phyloP scores from a whole-genome alignment of 164 flowering plant species.

The Vitis cinerea region DNA sequence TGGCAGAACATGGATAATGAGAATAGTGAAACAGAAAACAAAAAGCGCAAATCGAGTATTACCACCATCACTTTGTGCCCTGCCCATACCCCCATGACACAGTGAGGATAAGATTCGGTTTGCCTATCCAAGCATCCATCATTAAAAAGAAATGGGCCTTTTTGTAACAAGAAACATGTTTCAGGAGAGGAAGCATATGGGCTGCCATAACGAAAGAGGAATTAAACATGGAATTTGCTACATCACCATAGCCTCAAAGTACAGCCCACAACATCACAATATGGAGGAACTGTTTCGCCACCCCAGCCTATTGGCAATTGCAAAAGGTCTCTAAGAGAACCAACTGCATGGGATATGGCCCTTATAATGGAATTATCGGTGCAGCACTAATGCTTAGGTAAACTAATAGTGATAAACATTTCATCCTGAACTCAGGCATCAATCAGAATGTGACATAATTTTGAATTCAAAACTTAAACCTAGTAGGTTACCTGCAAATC shows the following conservation, averaged over 20 bases:
- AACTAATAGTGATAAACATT: no score
- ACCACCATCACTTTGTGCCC: conserved; percentile 30
- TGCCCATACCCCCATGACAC: conserved; percentile 46
- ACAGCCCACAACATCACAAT: background rate
- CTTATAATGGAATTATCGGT: no score
- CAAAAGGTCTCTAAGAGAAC: no score
- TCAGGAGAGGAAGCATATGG: conserved; percentile 31
- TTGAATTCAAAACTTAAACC: background rate
- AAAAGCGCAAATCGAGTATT: conserved; percentile 13
- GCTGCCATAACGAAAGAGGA: conserved; percentile 13
- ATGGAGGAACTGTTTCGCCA: no score
- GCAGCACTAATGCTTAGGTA: no score
- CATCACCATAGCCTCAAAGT: background rate
- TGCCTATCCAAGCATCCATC: conserved; percentile 11
- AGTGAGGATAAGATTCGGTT: conserved; percentile 44
- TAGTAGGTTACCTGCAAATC: conserved; percentile 58
- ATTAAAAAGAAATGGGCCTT: conserved; percentile 16
- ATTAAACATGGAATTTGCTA: conserved; percentile 1
- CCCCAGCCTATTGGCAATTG: no score
- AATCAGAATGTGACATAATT: no score
- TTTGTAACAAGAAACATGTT: conserved; percentile 36
- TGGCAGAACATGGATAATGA: conserved; percentile 13
- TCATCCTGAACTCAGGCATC: no score
- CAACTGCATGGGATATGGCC: no score
- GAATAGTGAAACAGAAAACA: conserved; percentile 16